Conservation (phyloP, 805 yeast genomes). For the Starmerella geochares region DNA sequence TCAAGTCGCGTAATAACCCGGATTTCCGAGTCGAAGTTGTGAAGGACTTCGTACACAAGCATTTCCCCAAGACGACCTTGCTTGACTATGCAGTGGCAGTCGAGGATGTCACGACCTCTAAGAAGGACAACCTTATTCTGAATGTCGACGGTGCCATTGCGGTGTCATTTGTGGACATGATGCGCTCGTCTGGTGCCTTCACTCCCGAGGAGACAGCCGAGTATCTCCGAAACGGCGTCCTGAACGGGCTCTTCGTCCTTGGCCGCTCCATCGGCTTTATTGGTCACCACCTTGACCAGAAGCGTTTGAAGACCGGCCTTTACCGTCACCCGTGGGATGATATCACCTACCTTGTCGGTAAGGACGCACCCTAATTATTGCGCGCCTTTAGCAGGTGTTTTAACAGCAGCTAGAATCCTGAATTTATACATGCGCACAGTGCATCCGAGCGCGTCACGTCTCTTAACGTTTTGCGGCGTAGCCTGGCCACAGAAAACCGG, state of each 20-base stretch:
- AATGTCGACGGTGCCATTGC: constrained; percentile 42
- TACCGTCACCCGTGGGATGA: constrained; percentile 44
- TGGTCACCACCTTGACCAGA: constrained; percentile 40
- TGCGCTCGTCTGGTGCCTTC: constrained; percentile 39
- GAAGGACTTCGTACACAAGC: constrained; percentile 38
- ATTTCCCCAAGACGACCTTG: constrained; percentile 37
- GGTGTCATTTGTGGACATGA: constrained; percentile 37
- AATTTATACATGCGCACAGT: background rate
- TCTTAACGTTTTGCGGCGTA: too few species aligned
- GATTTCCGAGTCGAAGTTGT: constrained; percentile 41
- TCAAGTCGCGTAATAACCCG: constrained; percentile 41
- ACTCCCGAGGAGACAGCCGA: constrained; percentile 39
- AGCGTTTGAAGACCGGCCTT: constrained; percentile 39
- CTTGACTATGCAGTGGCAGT: constrained; percentile 41
- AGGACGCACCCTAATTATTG: constrained; percentile 23
- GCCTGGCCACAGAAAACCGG: too few species aligned
- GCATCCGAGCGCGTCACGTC: too few species aligned
- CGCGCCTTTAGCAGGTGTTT: background rate
- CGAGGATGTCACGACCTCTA: constrained; percentile 41
- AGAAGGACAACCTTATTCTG: constrained; percentile 39
- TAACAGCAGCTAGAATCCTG: background rate
- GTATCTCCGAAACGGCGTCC: constrained; percentile 39
- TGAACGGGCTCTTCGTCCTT: constrained; percentile 39
- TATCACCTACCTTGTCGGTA: constrained; percentile 37
- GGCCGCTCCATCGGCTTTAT: constrained; percentile 41